Conservation (phyloP, 768 basidiomycete species). For the Austroboletus eburneus region DNA sequence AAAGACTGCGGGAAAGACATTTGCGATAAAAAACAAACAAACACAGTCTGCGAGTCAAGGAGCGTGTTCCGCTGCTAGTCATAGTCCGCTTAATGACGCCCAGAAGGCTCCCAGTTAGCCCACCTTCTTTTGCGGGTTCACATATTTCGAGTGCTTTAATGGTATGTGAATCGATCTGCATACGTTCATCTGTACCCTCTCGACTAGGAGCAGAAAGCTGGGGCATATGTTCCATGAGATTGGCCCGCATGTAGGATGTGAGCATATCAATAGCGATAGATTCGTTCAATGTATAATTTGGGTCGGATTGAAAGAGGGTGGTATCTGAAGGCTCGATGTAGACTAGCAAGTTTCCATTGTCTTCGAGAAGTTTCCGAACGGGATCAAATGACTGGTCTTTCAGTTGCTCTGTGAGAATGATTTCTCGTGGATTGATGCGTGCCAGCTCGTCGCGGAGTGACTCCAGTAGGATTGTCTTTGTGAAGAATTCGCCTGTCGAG, state of each 20-base stretch:
- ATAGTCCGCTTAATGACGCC: constrained; percentile 72
- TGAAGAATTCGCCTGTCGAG: constrained; percentile 91
- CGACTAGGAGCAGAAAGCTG: constrained; percentile 50
- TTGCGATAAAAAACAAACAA: constrained; percentile 24
- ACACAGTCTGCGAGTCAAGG: constrained; percentile 78
- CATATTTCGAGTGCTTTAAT: constrained; percentile 85
- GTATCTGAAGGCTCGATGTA: constrained; percentile 30
- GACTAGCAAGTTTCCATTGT: constrained; percentile 55
- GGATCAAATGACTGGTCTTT: constrained; percentile 39
- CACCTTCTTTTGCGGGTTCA: constrained; percentile 70
- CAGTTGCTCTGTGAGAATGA: constrained; percentile 57
- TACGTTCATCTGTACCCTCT: constrained; percentile 53
- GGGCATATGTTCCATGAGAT: constrained; percentile 80
- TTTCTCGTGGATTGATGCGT: constrained; percentile 76
- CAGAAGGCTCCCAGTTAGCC: constrained; percentile 67
- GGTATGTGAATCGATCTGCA: constrained; percentile 89
- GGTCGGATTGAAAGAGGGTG: constrained; percentile 1
- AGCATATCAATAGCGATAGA: constrained; percentile 56
- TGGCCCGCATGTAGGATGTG: constrained; percentile 57
- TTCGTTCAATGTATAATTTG: constrained; percentile 38
- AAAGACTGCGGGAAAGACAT: constrained; percentile 8
- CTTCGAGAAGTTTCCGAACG: constrained; percentile 44
- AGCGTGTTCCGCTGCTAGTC: constrained; percentile 72
- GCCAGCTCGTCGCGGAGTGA: constrained; percentile 76
- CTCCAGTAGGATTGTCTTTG: constrained; percentile 52